Percentiles rank a stretch among this genome's conserved stretches.
phyloP scores from a whole-genome alignment of 1,139 yeast species.

The Yamadazyma atlantica region DNA sequence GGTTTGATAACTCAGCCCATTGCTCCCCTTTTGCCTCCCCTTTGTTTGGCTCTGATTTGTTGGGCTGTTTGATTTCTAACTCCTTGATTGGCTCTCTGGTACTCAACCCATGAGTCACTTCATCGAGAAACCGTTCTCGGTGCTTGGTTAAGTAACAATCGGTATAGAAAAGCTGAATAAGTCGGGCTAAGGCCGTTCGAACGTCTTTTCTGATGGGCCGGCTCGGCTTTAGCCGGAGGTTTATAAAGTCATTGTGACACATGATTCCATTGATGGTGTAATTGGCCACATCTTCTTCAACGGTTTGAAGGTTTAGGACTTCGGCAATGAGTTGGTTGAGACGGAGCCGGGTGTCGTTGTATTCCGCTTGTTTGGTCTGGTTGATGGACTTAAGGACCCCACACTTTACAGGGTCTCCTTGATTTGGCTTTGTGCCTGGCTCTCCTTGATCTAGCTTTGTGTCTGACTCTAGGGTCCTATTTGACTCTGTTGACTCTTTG shows the following conservation, averaged over 20 bases:
- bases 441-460: too few species aligned
- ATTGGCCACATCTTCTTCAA: background rate
- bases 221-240: background rate
- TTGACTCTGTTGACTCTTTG: too few species aligned
- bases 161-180: background rate
- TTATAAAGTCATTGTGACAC: background rate
- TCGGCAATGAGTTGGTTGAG: background rate
- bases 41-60: too few species aligned
- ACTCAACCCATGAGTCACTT: conserved; percentile 2
- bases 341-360: background rate
- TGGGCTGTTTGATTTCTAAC: too few species aligned
- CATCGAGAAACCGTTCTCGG: conserved; percentile 5
- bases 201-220: background rate
- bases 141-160: background rate
- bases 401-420: too few species aligned
- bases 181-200: background rate
- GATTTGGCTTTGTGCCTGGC: too few species aligned
- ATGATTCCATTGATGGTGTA: background rate
- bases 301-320: background rate
- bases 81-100: too few species aligned
- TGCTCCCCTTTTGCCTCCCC: too few species aligned
- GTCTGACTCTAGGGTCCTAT: too few species aligned
- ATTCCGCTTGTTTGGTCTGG: background rate
- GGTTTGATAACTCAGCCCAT: too few species aligned
- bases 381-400: background rate